Evolutionary conservation across 192 early-diverging fungal species (phyloP), one percentile per base, ranked within the genome.

Genomic region (Glomus cerebriforme): DNA sequence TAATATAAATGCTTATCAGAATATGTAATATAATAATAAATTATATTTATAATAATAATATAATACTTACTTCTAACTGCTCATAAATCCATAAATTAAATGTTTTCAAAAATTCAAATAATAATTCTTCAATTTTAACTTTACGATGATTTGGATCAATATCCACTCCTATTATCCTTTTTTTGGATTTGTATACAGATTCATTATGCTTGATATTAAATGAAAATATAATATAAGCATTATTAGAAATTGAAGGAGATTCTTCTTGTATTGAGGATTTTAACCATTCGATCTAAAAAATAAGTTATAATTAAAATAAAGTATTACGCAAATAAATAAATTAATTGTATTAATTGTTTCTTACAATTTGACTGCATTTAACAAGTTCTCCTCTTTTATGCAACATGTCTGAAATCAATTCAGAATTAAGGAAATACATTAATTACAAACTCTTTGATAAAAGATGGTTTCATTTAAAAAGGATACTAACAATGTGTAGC

Each of bases 61-160:
- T 43, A 10, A 43, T 10, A 68, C n/a, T 35, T 35, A 68, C 69
- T 17, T 71, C 4, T 27, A 47, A 35, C n/a, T 29, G 39, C 10
- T 71, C 43, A 49, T 49, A 26, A 71, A 71, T 47, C 69, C 37
- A 71, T 29, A 27, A 37, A 26, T 10, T 39, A 13, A 71, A 24
- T 6, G n/a, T 10, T 10, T 47, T 9, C n/a, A 71, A 26, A 45
- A 71, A 71, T 26, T 71, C 37, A 13, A 24, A 39, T 45, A 43
- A 26, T 45, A 71, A 47, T 47, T 47, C 43, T 15, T 71, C 69
- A 47, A 71, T 47, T 45, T 26, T 19, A 27, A 47, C 26, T 24
- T 43, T 34, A 27, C 26, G 43, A 19, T 71, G n/a, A 26, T 43
- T 71, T 29, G 37, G 37, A 49, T 71, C 69, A 49, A 71, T 71